A percentile compares a stretch with the other conserved stretches of the same genome.
Conservation (phyloP, 768 basidiomycete genomes). For the Hypholoma sublateritium region DNA sequence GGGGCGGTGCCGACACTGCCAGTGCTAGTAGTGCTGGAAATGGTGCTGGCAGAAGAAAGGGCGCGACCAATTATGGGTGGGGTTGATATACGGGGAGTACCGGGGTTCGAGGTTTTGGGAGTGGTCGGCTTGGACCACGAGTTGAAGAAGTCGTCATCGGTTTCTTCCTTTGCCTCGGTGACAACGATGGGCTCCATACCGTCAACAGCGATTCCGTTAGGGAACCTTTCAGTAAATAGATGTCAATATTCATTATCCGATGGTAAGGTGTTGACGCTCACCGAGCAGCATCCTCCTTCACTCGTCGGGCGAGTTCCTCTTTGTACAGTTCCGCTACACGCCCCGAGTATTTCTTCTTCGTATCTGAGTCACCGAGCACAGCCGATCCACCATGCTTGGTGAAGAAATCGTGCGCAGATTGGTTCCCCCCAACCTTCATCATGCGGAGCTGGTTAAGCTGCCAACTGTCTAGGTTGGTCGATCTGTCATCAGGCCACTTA, state of each 20-base stretch:
- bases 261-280: slow-evolving; percentile 32
- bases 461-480: slow-evolving; percentile 97
- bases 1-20: slow-evolving; percentile 37
- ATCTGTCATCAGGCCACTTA: slow-evolving; percentile 44
- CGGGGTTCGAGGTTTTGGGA: slow-evolving; percentile 50
- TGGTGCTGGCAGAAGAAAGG: slow-evolving; percentile 31
- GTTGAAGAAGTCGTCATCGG: slow-evolving; percentile 94
- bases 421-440: slow-evolving; percentile 97
- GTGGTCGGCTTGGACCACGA: slow-evolving; percentile 90
- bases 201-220: slow-evolving; percentile 77
- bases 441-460: slow-evolving; percentile 85
- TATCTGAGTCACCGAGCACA: slow-evolving; percentile 69
- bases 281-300: slow-evolving; percentile 73
- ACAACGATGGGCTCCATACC: slow-evolving; percentile 56
- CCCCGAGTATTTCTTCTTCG: slow-evolving; percentile 88
- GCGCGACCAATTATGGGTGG: slow-evolving; percentile 63
- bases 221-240: slow-evolving; percentile 55
- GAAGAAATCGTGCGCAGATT: slow-evolving; percentile 84
- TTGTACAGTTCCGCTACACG: slow-evolving; percentile 86
- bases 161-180: slow-evolving; percentile 39
- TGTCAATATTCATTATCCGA: neutral
- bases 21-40: slow-evolving; percentile 29
- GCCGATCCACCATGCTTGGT: slow-evolving; percentile 79
- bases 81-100: slow-evolving; percentile 48
- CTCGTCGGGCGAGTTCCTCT: slow-evolving; percentile 81